Base-by-base conservation (phyloP, 1,284 basidiomycete species). In the Cryptococcus sp. region DNA sequence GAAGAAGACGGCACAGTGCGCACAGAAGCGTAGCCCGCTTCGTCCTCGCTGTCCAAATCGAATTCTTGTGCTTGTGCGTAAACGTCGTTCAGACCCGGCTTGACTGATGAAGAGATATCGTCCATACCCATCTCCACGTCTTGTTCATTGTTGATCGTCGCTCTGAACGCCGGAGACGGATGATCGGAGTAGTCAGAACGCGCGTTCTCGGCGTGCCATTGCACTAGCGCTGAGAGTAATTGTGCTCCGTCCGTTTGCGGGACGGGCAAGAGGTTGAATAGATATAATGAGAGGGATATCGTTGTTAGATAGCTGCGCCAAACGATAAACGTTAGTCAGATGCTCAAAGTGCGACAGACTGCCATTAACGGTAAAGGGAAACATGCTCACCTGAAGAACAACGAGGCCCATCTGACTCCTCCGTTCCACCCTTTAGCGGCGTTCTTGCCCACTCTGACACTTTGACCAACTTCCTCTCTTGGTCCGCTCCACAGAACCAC, bases 201-300 rank as follows among this genome's bases (percentile, higher is more conserved):
- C 52, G 53, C 20, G 55, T 62, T 8, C 52, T 61, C 45, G 55
- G 64, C 58, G 58, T 44, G 55, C 60, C 60, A 62, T 51, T 55
- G 49, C 20, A 59, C 52, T 1, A 73, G 61, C 4, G 68, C 64
- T 1, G 53, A 50, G n/a, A 77, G 59, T 10, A 76, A 61, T 29
- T 73, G 69, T 5, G 70, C 67, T 17, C 75, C 75, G 55, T 77
- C 75, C 17, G 75, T 69, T 16, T 61, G 53, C 3, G 75, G 75
- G 5, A 77, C 56, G 0, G 75, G 74, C 25, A 77, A 68, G 47
- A 77, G 70, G 60, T 77, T 77, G 70, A 77, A 70, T 16, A 77
- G 52, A 64, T 69, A 75, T 19, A 77, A 60, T 3, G 75, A 77
- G 5, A 76, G 48, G 0, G 73, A 59, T 17, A 73, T 68, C n/a